phyloP scores from a whole-genome alignment of 768 basidiomycete genomes.

The Russula griseocarnosa region DNA sequence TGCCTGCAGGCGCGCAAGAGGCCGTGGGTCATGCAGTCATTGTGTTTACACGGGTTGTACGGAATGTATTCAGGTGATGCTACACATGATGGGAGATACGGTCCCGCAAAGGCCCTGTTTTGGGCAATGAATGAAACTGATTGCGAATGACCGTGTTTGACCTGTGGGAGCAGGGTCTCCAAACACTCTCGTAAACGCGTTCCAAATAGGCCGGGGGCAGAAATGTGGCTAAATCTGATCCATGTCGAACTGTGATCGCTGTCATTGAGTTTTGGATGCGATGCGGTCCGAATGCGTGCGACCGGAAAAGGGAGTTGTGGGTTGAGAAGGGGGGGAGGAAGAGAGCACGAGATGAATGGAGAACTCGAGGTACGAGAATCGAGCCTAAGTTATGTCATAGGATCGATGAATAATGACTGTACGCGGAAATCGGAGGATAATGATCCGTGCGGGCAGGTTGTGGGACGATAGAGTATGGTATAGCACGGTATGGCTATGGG shows the following conservation, averaged over 20 bases:
- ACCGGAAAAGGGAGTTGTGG: conserved; percentile 10
- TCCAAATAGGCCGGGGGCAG: conserved; percentile 16
- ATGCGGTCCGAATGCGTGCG: conserved; percentile 11
- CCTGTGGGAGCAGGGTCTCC: conserved; percentile 24
- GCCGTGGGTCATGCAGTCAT: conserved; percentile 25
- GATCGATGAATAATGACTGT: conserved; percentile 16
- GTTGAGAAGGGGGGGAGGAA: conserved; percentile 6
- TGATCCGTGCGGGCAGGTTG: conserved; percentile 26
- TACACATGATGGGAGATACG: conserved; percentile 22
- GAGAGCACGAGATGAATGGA: conserved; percentile 21
- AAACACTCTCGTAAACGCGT: conserved; percentile 23
- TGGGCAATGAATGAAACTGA: conserved; percentile 25
- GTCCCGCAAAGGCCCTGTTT: conserved; percentile 23
- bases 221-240: conserved; percentile 25
- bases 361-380: conserved; percentile 25
- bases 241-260: conserved; percentile 19
- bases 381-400: conserved; percentile 29
- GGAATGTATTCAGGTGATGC: conserved; percentile 27
- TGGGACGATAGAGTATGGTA: conserved; percentile 19
- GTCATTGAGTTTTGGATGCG: conserved; percentile 19
- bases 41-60: conserved; percentile 25
- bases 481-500: conserved; percentile 20
- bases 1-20: conserved; percentile 28
- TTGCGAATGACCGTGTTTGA: conserved; percentile 20
- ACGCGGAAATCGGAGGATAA: conserved; percentile 25